Conservation (phyloP, 2,329 filamentous ascomycete species). For the Fusarium robinianum region DNA sequence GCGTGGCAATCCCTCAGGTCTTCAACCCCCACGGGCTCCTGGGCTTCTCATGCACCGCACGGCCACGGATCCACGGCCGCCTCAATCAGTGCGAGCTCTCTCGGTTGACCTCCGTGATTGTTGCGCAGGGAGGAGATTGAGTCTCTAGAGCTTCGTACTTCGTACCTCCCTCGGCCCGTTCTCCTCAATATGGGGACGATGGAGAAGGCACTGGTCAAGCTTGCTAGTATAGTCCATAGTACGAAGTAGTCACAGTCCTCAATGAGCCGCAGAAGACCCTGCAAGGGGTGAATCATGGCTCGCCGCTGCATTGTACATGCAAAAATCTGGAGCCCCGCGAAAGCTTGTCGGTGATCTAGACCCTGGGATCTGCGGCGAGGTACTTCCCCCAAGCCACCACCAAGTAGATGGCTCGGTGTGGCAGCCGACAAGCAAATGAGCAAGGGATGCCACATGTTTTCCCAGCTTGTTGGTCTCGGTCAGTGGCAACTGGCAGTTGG, state of each 20-base stretch:
- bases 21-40: conserved; percentile 17
- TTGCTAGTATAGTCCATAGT: no score
- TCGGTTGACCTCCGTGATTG: no score
- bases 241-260: no score
- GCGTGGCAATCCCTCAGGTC: conserved; percentile 3
- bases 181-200: conserved; percentile 21
- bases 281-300: conserved; percentile 33
- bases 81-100: no score
- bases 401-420: conserved; percentile 10
- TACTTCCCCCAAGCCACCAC: conserved; percentile 24
- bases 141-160: no score
- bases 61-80: conserved; percentile 3
- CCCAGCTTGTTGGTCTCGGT: conserved; percentile 1
- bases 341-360: conserved; percentile 34
- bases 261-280: conserved; percentile 33
- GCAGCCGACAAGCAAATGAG: conserved; percentile 3
- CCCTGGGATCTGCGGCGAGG: conserved; percentile 30
- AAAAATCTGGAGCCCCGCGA: conserved; percentile 37
- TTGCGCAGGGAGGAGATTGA: conserved; percentile 16
- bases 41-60: conserved; percentile 17
- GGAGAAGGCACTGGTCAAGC: no score
- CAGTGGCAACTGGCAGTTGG: conserved; percentile 1
- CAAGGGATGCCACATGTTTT: conserved; percentile 6
- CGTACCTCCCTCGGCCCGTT: no score
- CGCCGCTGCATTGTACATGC: conserved; percentile 29